These are phyloP conservation scores for Rhodotorula taiwanensis DNA, from an alignment of 768 basidiomycete species.

Conservation along the genomic window DNA sequence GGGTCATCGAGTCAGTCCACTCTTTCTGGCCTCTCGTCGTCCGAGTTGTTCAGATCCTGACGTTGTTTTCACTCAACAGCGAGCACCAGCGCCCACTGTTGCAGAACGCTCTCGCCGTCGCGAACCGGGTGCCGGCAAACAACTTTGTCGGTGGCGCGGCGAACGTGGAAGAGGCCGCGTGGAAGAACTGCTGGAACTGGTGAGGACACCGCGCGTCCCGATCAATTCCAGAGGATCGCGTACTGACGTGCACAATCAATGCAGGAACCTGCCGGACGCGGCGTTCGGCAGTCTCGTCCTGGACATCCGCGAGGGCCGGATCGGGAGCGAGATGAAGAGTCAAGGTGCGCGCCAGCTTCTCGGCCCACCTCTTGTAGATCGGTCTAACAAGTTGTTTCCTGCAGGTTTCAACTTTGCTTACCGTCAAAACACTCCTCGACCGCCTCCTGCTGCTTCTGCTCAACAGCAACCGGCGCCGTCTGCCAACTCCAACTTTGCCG, in stretches of 20 bases:
- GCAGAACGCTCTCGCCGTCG: conserved; percentile 78
- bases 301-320: conserved; percentile 82
- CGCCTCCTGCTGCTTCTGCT: neutral
- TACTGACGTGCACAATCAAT: neutral
- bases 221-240: neutral
- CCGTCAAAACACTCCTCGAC: conserved; percentile 53
- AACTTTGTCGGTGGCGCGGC: conserved; percentile 48
- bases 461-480: neutral
- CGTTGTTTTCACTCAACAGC: conserved; percentile 36
- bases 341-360: conserved; percentile 56
- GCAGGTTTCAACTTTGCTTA: conserved; percentile 94
- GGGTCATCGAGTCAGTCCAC: conserved; percentile 60
- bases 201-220: neutral
- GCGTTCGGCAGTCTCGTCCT: conserved; percentile 82
- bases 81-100: conserved; percentile 79
- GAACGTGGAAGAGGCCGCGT: conserved; percentile 75
- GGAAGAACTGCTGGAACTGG: conserved; percentile 99
- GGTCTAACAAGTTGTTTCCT: too few relatives aligned
- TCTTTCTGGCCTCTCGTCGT: too few relatives aligned
- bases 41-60: too few relatives aligned
- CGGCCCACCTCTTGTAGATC: too few relatives aligned
- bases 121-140: conserved; percentile 66
- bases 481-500: neutral
- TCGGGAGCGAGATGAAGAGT: conserved; percentile 84
- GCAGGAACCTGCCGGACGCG: conserved; percentile 82